Percentiles rank a stretch among this genome's conserved stretches.
Evolutionary conservation across 108 stramenopile species (phyloP).

Genomic region (Parietichytrium sp.): DNA sequence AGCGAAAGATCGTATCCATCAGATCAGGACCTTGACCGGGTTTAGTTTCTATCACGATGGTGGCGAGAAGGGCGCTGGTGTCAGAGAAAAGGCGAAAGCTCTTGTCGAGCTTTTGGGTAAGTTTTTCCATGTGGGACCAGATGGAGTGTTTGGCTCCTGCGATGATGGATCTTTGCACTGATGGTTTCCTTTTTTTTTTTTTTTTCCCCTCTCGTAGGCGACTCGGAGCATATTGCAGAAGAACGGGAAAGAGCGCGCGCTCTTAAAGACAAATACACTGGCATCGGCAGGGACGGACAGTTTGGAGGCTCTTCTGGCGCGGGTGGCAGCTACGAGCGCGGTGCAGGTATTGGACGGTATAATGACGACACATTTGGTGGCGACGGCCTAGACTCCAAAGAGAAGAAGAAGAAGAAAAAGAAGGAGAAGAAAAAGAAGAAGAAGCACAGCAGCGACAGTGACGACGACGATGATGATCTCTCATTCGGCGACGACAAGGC

Average conservation of each 20-base stretch:
- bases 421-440: background rate
- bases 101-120: constrained; percentile 54
- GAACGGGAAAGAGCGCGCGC: constrained; percentile 56
- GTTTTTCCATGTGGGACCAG: too few species aligned
- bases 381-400: background rate
- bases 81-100: constrained; percentile 58
- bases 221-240: constrained; percentile 53
- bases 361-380: constrained; percentile 24
- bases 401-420: background rate
- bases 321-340: background rate
- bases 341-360: background rate
- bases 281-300: constrained; percentile 34
- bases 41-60: constrained; percentile 60
- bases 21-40: constrained; percentile 52
- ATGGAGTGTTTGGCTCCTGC: too few species aligned
- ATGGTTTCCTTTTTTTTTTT: too few species aligned
- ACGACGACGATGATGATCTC: background rate
- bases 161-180: too few species aligned
- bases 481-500: too few species aligned
- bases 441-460: background rate
- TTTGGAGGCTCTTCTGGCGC: background rate
- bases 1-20: constrained; percentile 50
- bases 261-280: constrained; percentile 56
- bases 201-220: too few species aligned
- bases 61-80: constrained; percentile 57